Percentiles rank a stretch among this genome's conserved stretches.
These are phyloP conservation scores for Neohortaea acidophila DNA, from an alignment of 495 filamentous ascomycete genomes.

Conservation along the genomic window DNA sequence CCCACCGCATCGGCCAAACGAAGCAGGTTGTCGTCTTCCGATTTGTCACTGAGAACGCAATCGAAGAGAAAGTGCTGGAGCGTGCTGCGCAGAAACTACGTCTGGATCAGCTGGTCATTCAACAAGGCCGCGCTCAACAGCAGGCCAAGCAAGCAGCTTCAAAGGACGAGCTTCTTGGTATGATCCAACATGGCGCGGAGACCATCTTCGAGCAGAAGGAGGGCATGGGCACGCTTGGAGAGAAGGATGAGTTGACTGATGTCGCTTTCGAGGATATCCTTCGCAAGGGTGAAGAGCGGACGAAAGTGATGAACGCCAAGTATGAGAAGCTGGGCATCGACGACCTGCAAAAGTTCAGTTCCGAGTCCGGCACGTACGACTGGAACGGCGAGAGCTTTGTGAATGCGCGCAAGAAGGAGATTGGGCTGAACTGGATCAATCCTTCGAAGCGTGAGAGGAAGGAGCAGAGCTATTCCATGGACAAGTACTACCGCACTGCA, in stretches of 20 bases:
- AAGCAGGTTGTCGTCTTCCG: constrained; percentile 95
- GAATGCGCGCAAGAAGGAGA: constrained; percentile 81
- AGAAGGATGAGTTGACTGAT: constrained; percentile 51
- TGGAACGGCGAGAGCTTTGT: constrained; percentile 98
- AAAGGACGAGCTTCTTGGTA: constrained; percentile 88
- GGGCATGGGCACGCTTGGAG: constrained; percentile 38
- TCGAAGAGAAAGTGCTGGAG: constrained; percentile 97
- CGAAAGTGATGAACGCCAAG: constrained; percentile 72
- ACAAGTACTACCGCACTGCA: constrained; percentile 94
- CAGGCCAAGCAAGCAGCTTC: constrained; percentile 73
- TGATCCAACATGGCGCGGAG: constrained; percentile 99
- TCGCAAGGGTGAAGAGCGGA: constrained; percentile 72
- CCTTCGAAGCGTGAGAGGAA: constrained; percentile 97
- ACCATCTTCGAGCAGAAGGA: constrained; percentile 66
- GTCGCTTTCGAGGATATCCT: constrained; percentile 85
- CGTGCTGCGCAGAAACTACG: constrained; percentile 94
- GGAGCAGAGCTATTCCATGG: constrained; percentile 93
- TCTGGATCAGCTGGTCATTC: constrained; percentile 96
- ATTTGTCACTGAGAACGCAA: constrained; percentile 93
- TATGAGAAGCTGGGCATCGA: constrained; percentile 98
- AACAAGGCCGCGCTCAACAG: constrained; percentile 91
- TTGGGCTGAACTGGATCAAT: constrained; percentile 95
- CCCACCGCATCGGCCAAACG: constrained; percentile 95
- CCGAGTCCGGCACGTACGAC: constrained; percentile 68
- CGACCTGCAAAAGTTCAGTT: constrained; percentile 93